Evolutionary conservation across 1,284 basidiomycete genomes (phyloP).

Genomic region (Rhodotorula sp.): DNA sequence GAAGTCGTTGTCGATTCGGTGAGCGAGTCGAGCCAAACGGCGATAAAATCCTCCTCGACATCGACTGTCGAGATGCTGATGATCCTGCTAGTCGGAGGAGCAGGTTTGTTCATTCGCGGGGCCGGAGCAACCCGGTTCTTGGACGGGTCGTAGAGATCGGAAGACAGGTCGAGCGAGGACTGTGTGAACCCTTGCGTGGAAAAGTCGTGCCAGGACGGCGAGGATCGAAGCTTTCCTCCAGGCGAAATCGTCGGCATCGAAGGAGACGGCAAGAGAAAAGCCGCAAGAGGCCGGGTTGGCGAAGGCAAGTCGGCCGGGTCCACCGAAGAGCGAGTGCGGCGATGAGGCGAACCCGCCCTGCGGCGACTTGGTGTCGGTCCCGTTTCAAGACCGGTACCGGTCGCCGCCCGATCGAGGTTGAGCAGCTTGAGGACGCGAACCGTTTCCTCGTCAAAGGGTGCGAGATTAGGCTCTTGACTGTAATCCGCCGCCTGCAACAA

Average conservation of each 20-base stretch:
- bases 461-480: background rate
- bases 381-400: background rate
- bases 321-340: background rate
- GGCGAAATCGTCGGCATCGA: background rate
- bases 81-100: background rate
- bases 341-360: background rate
- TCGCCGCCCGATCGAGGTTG: constrained; percentile 1
- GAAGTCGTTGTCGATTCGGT: constrained; percentile 6
- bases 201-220: background rate
- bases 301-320: background rate
- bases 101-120: background rate
- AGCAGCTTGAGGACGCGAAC: constrained; percentile 22
- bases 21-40: constrained; percentile 33
- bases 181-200: background rate
- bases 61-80: background rate
- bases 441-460: constrained; percentile 28
- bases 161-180: background rate
- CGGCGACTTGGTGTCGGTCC: background rate
- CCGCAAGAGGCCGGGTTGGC: background rate
- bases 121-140: background rate
- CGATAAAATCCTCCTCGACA: constrained; percentile 33
- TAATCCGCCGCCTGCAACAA: background rate
- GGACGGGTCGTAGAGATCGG: background rate
- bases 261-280: background rate
- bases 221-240: background rate